Conservation (phyloP, 140 eudicot species). For the Ambrosia hybrid region DNA sequence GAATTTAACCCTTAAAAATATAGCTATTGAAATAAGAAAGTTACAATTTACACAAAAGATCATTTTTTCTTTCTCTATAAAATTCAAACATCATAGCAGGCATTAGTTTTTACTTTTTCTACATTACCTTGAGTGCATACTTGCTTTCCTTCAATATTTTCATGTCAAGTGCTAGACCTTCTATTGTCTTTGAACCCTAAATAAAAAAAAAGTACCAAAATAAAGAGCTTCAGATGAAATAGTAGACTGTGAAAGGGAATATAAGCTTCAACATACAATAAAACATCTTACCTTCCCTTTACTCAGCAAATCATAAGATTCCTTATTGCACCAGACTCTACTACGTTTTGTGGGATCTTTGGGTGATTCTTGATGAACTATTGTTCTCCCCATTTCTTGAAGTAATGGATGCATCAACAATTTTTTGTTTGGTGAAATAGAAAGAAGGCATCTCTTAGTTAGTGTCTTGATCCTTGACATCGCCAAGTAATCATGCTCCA, state of each 20-base stretch:
- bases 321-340: constrained; percentile 25
- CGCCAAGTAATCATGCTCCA: constrained; percentile 13
- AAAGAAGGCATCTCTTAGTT: constrained; percentile 17
- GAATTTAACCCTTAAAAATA: background rate
- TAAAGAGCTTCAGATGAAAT: background rate
- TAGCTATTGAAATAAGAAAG: background rate
- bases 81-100: background rate
- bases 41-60: background rate
- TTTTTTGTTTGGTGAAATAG: constrained; percentile 12
- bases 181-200: constrained; percentile 24
- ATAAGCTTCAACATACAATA: background rate
- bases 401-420: constrained; percentile 25
- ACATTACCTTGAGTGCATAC: background rate
- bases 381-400: constrained; percentile 24
- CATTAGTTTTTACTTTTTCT: background rate
- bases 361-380: constrained; percentile 5
- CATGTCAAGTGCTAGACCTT: constrained; percentile 31
- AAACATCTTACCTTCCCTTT: constrained; percentile 19
- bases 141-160: background rate
- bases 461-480: background rate
- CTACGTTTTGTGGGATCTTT: constrained; percentile 14
- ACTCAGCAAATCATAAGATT: background rate
- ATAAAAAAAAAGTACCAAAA: background rate
- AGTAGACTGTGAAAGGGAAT: background rate
- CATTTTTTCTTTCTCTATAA: background rate